Evolutionary conservation across 139 green algal species (phyloP).

Genomic region (Picochlorum sp.): DNA sequence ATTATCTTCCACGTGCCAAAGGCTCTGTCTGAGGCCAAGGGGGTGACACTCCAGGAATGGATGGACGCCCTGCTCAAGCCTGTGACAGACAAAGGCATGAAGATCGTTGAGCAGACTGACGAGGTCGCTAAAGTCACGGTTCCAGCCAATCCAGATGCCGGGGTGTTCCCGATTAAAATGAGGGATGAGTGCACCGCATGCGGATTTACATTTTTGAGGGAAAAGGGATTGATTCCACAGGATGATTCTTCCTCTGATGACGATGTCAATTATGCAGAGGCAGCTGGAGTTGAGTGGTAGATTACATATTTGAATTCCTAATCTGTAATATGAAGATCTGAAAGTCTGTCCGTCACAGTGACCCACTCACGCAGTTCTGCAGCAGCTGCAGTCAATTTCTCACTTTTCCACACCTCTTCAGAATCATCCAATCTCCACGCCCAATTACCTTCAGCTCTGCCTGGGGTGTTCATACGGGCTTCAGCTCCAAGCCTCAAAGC

Average conservation of each 20-base stretch:
- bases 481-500: conserved; percentile 89
- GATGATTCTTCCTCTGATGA: conserved; percentile 46
- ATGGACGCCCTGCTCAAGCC: conserved; percentile 24
- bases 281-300: conserved; percentile 50
- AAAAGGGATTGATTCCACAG: conserved; percentile 56
- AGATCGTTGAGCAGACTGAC: conserved; percentile 34
- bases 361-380: conserved; percentile 12
- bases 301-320: conserved; percentile 8
- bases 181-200: conserved; percentile 50
- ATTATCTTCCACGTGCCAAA: conserved; percentile 61
- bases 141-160: conserved; percentile 26
- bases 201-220: conserved; percentile 55
- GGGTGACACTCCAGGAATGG: conserved; percentile 29
- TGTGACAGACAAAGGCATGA: conserved; percentile 24
- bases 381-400: neutral
- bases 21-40: conserved; percentile 40
- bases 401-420: neutral
- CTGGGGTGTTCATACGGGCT: conserved; percentile 90
- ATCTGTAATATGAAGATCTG: conserved; percentile 1
- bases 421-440: conserved; percentile 49
- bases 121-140: conserved; percentile 44
- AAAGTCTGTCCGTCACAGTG: conserved; percentile 11
- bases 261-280: conserved; percentile 51
- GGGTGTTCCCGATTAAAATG: conserved; percentile 64
- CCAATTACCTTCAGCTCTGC: conserved; percentile 81